Conservation (phyloP, 192 early-diverging fungal species). For the Oehlia diaphana region DNA sequence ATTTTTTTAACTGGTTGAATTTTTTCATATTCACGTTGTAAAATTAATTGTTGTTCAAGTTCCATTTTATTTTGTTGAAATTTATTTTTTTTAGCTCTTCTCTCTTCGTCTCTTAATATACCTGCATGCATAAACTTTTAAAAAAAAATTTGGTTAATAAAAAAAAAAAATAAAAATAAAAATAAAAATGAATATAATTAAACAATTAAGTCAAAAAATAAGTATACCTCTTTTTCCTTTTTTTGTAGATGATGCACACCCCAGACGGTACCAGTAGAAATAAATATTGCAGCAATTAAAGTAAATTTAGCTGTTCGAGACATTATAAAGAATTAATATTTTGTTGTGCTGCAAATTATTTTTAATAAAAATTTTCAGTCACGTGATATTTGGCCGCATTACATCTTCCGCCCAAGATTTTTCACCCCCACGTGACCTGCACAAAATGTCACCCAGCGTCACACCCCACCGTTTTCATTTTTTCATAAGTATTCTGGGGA, state of each 20-base stretch:
- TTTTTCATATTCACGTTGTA: slow-evolving; percentile 11
- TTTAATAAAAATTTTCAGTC: too few relatives aligned
- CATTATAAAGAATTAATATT: background rate
- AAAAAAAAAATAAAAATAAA: too few relatives aligned
- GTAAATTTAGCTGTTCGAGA: background rate
- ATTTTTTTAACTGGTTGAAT: background rate
- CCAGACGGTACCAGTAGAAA: background rate
- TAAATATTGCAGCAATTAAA: background rate
- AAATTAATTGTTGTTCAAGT: background rate
- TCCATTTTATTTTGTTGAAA: background rate
- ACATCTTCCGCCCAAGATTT: too few relatives aligned
- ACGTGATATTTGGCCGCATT: too few relatives aligned
- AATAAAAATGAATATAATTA: too few relatives aligned
- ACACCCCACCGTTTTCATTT: too few relatives aligned
- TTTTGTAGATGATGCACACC: background rate
- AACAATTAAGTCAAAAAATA: too few relatives aligned
- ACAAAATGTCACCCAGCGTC: too few relatives aligned
- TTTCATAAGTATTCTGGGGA: too few relatives aligned
- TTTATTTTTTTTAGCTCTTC: background rate
- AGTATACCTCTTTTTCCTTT: background rate
- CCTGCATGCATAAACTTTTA: background rate
- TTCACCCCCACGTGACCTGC: too few relatives aligned
- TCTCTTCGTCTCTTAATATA: background rate
- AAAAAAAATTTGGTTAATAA: too few relatives aligned
- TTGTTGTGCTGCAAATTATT: too few relatives aligned